A percentile compares a stretch with the other conserved stretches of the same genome.
Conservation (phyloP, 2,329 filamentous ascomycete genomes). For the Tolypocladium album region DNA sequence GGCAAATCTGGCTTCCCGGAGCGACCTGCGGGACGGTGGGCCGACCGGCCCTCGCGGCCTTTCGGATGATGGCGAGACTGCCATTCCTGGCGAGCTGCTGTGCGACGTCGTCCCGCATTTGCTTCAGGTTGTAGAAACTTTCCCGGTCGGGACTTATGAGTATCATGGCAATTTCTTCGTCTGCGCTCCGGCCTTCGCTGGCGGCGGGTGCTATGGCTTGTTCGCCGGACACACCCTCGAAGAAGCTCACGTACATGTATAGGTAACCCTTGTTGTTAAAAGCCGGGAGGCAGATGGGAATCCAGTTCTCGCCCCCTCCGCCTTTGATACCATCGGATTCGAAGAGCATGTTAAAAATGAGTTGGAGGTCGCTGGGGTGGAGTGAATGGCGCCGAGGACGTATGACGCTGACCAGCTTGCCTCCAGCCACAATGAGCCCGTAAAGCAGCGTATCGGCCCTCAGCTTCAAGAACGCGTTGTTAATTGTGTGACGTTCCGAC, state of each 20-base stretch:
- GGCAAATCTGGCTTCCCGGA: conserved; percentile 68
- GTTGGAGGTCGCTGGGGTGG: conserved; percentile 87
- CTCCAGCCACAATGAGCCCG: conserved; percentile 84
- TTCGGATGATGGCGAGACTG: conserved; percentile 62
- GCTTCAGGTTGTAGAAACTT: conserved; percentile 80
- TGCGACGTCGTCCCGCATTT: conserved; percentile 53
- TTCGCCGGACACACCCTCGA: conserved; percentile 46
- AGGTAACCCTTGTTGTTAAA: conserved; percentile 96
- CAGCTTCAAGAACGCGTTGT: conserved; percentile 73
- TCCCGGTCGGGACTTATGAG: conserved; percentile 90
- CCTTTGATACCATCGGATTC: conserved; percentile 87
- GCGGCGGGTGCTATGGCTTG: conserved; percentile 33
- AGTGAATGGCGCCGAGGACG: conserved; percentile 89
- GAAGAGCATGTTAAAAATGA: conserved; percentile 99
- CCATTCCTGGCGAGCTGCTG: conserved; percentile 66
- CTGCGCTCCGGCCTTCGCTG: conserved; percentile 50
- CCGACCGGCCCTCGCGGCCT: conserved; percentile 60
- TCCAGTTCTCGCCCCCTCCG: conserved; percentile 91
- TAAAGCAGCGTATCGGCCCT: conserved; percentile 75
- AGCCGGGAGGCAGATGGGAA: conserved; percentile 86
- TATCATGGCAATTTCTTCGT: conserved; percentile 79
- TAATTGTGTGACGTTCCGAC: conserved; percentile 74
- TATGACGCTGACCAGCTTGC: conserved; percentile 87
- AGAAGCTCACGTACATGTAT: conserved; percentile 98
- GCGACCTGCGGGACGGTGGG: conserved; percentile 64